These are phyloP conservation scores for Inga laurina DNA, from an alignment of 306 rosid species.

Conservation along the genomic window DNA sequence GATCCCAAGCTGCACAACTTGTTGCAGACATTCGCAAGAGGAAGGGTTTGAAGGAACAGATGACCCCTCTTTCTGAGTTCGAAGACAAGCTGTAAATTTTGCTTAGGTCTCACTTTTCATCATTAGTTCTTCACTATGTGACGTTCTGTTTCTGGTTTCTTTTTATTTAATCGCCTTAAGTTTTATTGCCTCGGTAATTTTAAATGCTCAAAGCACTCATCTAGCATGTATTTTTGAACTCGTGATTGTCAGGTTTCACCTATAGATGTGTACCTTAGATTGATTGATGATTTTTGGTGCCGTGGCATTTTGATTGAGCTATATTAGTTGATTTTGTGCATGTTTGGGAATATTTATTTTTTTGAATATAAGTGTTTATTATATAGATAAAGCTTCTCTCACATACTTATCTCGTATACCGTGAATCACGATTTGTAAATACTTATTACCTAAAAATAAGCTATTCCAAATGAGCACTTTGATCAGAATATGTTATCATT, in stretches of 20 bases:
- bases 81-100: slow-evolving; percentile 71
- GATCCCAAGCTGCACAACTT: slow-evolving; percentile 65
- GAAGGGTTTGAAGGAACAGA: slow-evolving; percentile 94
- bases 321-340: background rate
- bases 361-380: too few relatives aligned
- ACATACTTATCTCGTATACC: too few relatives aligned
- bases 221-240: background rate
- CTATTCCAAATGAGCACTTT: too few relatives aligned
- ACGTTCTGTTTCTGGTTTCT: background rate
- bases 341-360: too few relatives aligned
- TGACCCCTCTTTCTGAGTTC: slow-evolving; percentile 79
- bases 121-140: background rate
- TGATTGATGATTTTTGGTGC: background rate
- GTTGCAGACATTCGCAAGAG: slow-evolving; percentile 82
- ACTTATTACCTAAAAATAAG: too few relatives aligned
- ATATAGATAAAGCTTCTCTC: too few relatives aligned
- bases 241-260: background rate
- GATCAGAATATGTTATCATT: too few relatives aligned
- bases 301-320: background rate
- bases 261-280: background rate
- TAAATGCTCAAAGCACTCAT: background rate
- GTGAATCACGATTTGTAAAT: too few relatives aligned
- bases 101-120: background rate
- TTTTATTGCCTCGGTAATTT: background rate
- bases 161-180: slow-evolving; percentile 2